These are phyloP conservation scores for Scheffersomyces stambukii DNA, from an alignment of 1,139 yeast genomes.

Conservation along the genomic window DNA sequence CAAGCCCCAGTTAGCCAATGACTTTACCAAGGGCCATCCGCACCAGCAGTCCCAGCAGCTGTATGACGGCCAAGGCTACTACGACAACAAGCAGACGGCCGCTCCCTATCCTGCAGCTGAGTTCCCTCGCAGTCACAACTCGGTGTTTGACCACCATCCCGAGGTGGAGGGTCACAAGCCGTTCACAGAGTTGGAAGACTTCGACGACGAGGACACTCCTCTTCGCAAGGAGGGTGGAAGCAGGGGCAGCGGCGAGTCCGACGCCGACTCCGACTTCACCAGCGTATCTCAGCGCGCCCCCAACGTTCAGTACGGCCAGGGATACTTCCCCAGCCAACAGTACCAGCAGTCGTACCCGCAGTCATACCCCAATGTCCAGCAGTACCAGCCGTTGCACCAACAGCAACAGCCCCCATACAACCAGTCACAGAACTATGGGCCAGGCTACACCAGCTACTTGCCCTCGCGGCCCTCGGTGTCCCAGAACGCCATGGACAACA, in stretches of 20 bases:
- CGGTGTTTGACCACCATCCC: conserved; percentile 44
- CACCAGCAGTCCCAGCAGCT: conserved; percentile 3
- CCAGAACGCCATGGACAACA: conserved; percentile 44
- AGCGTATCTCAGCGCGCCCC: conserved; percentile 76
- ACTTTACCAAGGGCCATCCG: conserved; percentile 22
- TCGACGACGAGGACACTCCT: conserved; percentile 12
- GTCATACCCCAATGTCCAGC: conserved; percentile 10
- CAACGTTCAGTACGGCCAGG: conserved; percentile 52
- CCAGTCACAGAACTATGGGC: not conserved
- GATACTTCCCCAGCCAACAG: conserved; percentile 7
- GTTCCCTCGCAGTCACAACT: conserved; percentile 5
- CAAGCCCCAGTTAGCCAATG: conserved; percentile 32
- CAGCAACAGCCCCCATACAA: conserved; percentile 10
- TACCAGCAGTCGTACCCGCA: conserved; percentile 3
- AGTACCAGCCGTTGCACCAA: conserved; percentile 15
- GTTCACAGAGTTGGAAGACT: conserved; percentile 42
- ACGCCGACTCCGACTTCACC: conserved; percentile 62
- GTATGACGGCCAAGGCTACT: conserved; percentile 1
- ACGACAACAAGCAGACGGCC: conserved; percentile 4
- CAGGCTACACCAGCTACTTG: conserved; percentile 2
- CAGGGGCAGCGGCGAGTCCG: conserved; percentile 22
- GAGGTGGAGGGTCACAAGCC: conserved; percentile 47
- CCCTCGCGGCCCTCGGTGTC: conserved; percentile 33
- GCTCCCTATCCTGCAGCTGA: conserved; percentile 1
- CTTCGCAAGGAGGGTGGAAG: conserved; percentile 1